Conservation (phyloP, 352 stramenopile genomes). For the Halophytophthora polymorphica region DNA sequence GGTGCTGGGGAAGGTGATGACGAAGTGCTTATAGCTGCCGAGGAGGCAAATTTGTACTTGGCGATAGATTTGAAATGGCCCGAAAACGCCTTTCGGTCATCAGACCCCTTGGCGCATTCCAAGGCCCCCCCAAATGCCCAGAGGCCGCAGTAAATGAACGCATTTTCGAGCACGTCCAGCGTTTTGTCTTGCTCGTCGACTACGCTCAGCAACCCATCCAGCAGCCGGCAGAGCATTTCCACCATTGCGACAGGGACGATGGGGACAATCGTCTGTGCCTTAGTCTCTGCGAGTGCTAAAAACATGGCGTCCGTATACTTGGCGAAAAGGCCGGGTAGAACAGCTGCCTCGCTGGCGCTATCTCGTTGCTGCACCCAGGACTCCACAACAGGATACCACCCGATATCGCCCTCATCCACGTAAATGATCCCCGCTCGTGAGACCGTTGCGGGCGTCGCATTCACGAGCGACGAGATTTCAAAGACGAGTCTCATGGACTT, state of each 20-base stretch:
- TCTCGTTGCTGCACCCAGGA: conserved; percentile 89
- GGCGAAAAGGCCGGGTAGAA: conserved; percentile 89
- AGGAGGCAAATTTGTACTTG: conserved; percentile 68
- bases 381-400: conserved; percentile 93
- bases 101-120: conserved; percentile 76
- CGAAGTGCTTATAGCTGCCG: neutral
- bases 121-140: conserved; percentile 96
- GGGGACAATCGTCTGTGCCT: conserved; percentile 53
- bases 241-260: conserved; percentile 66
- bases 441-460: conserved; percentile 96
- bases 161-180: conserved; percentile 89
- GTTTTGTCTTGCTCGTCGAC: conserved; percentile 83
- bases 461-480: conserved; percentile 95
- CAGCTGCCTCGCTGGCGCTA: conserved; percentile 76
- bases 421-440: conserved; percentile 96
- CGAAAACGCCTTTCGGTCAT: conserved; percentile 60
- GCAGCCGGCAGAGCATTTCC: conserved; percentile 89
- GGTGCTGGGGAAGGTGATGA: conserved; percentile 2
- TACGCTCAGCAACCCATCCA: conserved; percentile 89
- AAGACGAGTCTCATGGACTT: conserved; percentile 97
- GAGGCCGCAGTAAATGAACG: conserved; percentile 93
- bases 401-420: conserved; percentile 92
- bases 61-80: conserved; percentile 52
- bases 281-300: conserved; percentile 64
- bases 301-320: conserved; percentile 92